phyloP scores from a whole-genome alignment of 2,329 filamentous ascomycete species.

The Lasiodiplodia sp. region DNA sequence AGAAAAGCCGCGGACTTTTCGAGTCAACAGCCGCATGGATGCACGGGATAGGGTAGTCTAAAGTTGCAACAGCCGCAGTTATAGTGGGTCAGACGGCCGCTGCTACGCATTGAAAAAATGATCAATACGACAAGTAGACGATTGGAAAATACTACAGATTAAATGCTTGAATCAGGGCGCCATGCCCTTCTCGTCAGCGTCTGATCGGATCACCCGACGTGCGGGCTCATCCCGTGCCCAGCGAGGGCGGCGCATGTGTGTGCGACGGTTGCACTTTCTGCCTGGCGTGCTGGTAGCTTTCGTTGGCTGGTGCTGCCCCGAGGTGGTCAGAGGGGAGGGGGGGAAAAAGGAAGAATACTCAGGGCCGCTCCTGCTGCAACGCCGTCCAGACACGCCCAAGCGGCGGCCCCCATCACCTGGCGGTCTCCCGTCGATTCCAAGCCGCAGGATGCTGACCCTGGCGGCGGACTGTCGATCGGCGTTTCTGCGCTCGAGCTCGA shows the following conservation, averaged over 20 bases:
- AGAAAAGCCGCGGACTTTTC: slow-evolving; percentile 27
- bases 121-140: slow-evolving; percentile 27
- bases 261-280: slow-evolving; percentile 25
- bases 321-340: slow-evolving; percentile 15
- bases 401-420: slow-evolving; percentile 16
- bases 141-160: slow-evolving; percentile 27
- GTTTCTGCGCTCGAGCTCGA: slow-evolving; percentile 31
- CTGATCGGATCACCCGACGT: slow-evolving; percentile 22
- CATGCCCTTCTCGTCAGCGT: slow-evolving; percentile 2
- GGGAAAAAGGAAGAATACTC: slow-evolving; percentile 8
- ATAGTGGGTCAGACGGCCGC: slow-evolving; percentile 30
- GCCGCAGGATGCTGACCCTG: slow-evolving; percentile 27
- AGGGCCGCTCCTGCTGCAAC: slow-evolving; percentile 12
- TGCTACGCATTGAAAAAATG: slow-evolving; percentile 28
- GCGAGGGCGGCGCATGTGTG: neutral
- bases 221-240: neutral
- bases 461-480: slow-evolving; percentile 29
- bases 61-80: slow-evolving; percentile 28
- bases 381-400: neutral
- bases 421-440: slow-evolving; percentile 28
- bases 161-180: slow-evolving; percentile 27
- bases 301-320: neutral
- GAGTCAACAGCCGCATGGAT: slow-evolving; percentile 30
- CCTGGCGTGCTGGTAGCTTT: neutral
- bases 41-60: slow-evolving; percentile 27